Base-by-base conservation (phyloP, 139 green algal species). In the Tetradesmus obliquus region DNA sequence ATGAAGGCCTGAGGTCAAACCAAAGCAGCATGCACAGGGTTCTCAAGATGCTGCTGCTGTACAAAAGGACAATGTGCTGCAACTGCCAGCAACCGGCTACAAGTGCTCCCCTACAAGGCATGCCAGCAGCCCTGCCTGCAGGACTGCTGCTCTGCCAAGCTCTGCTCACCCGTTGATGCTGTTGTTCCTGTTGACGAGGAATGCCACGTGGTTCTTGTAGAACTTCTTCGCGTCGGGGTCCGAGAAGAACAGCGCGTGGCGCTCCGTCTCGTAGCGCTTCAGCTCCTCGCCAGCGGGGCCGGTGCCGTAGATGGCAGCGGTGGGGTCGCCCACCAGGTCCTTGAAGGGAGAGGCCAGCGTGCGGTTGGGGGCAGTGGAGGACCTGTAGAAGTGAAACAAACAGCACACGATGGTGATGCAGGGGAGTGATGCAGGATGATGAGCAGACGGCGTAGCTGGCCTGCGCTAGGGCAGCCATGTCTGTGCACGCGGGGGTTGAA, bases 171-270 rank as follows among this genome's bases (percentile, higher is more conserved):
- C 93, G 62, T 91, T 95, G 57, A 91, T 84, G 51, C 60, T 92
- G 92, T 94, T 95, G 51, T 81, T 87, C 45, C 93, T 82, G 62
- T 88, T 93, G 60, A 93, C 5, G 9, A 95, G 79, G 88, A 92
- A 91, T 1, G 72, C 51, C 22, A 97, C 88, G 91, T 98, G 96
- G 88, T 94, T 86, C 88, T 95, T 96, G 94, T 97, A 98, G 71
- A 97, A 71, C 54, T 81, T 54, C 55, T 60, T 91, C 22, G 89
- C 88, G 45, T 71, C 93, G 5, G 84, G 24, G 91, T 98, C 96
- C 15, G 62, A 94, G 92, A 95, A 98, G 93, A 98, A 98, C 66
- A 97, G 92, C 32, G 94, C 93, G 76, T 96, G 94, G 60, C 96
- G 93, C 69, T 54, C 17, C 17, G 89, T 81, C 93, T 97, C 95